These are phyloP conservation scores for Zygoascus biomembranicola DNA, from an alignment of 805 yeast species.

Conservation along the genomic window DNA sequence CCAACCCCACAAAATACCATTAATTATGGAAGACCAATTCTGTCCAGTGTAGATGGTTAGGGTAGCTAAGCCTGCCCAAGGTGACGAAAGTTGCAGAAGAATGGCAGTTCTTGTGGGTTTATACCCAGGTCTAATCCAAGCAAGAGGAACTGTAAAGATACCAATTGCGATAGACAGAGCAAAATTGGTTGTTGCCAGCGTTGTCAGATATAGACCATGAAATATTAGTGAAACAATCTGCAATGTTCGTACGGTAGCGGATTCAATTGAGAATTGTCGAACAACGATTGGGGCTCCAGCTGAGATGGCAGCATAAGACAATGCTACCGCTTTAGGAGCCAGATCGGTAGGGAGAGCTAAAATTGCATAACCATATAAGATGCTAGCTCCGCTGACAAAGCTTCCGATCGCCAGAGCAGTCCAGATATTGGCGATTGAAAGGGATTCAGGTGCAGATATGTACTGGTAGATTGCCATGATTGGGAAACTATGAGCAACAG, in stretches of 20 bases:
- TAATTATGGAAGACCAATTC: conserved; percentile 35
- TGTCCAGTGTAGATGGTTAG: conserved; percentile 15
- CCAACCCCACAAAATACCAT: conserved; percentile 57
- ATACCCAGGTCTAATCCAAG: conserved; percentile 42
- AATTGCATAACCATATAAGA: conserved; percentile 8
- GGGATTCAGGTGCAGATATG: conserved; percentile 12
- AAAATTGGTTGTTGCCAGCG: conserved; percentile 75
- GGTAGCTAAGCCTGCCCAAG: conserved; percentile 35
- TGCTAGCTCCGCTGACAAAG: conserved; percentile 3
- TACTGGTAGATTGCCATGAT: conserved; percentile 46
- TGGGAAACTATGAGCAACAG: conserved; percentile 61
- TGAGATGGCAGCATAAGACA: not conserved
- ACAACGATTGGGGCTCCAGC: not conserved
- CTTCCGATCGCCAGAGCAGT: not conserved
- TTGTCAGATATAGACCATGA: conserved; percentile 59
- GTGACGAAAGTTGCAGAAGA: conserved; percentile 40
- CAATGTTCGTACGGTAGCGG: conserved; percentile 19
- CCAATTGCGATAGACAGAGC: conserved; percentile 71
- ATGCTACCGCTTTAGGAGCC: not conserved
- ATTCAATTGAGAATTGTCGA: not conserved
- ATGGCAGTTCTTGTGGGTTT: conserved; percentile 10
- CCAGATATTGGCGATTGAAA: not conserved
- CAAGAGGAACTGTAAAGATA: conserved; percentile 64
- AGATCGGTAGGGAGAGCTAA: conserved; percentile 1
- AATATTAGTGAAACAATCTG: conserved; percentile 46